Percentiles rank a stretch among this genome's conserved stretches.
Conservation (phyloP, 2,329 filamentous ascomycete species). For the Helotiales sp. region DNA sequence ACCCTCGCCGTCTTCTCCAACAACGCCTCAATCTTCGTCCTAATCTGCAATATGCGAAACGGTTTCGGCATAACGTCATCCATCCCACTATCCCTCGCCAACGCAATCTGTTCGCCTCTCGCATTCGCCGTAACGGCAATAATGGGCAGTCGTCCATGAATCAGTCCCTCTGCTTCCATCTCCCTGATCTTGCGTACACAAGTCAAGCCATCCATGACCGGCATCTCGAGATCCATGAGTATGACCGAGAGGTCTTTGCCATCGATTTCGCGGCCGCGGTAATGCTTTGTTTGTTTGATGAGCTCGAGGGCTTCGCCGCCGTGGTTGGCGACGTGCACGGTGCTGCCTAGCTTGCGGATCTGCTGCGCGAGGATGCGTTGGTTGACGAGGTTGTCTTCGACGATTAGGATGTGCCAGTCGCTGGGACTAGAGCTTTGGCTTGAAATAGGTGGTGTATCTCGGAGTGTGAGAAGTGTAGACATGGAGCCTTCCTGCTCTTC, state of each 20-base stretch:
- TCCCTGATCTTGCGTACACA: conserved; percentile 72
- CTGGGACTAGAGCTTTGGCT: background rate
- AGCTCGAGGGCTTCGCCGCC: conserved; percentile 64
- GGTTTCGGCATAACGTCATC: conserved; percentile 81
- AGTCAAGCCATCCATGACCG: conserved; percentile 78
- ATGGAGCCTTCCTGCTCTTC: conserved; percentile 6
- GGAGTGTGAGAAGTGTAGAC: background rate
- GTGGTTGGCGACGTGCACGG: conserved; percentile 66
- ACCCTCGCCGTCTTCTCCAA: conserved; percentile 9
- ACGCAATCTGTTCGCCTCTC: conserved; percentile 69
- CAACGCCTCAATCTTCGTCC: conserved; percentile 65
- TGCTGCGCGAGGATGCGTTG: conserved; percentile 58
- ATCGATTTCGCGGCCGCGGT: conserved; percentile 30
- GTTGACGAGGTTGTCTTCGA: conserved; percentile 66
- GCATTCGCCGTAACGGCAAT: conserved; percentile 81
- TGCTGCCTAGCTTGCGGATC: conserved; percentile 62
- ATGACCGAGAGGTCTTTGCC: conserved; percentile 63
- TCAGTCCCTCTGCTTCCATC: conserved; percentile 61
- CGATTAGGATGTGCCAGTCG: conserved; percentile 51
- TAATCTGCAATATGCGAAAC: conserved; percentile 70
- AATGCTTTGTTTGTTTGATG: conserved; percentile 51
- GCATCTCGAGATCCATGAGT: conserved; percentile 83
- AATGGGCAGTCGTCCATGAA: conserved; percentile 70
- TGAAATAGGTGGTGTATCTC: background rate
- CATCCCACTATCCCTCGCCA: conserved; percentile 73